These are phyloP conservation scores for Tetracentron sinense DNA, from an alignment of 164 flowering plant species.

Conservation along the genomic window DNA sequence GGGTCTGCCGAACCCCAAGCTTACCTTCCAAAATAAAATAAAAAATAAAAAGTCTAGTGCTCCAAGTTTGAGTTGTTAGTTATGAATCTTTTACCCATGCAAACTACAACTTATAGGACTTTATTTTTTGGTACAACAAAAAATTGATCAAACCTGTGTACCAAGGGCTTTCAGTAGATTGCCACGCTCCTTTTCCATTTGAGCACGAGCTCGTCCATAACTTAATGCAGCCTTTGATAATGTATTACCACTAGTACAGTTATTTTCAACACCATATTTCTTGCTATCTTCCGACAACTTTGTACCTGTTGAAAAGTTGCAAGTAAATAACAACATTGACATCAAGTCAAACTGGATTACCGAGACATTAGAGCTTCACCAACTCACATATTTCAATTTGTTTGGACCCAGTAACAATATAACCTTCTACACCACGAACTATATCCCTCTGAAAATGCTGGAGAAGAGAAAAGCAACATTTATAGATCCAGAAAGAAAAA, in stretches of 20 bases:
- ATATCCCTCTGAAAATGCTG: constrained; percentile 95
- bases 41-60: no score
- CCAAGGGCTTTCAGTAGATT: constrained; percentile 75
- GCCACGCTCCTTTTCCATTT: constrained; percentile 85
- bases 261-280: constrained; percentile 83
- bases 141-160: constrained; percentile 64
- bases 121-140: neutral
- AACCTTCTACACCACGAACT: constrained; percentile 86
- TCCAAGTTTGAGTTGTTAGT: no score
- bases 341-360: neutral
- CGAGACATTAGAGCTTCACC: constrained; percentile 7
- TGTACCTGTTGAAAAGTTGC: constrained; percentile 43
- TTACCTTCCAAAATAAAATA: no score
- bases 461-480: constrained; percentile 3
- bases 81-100: no score
- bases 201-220: constrained; percentile 67
- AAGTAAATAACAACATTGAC: neutral
- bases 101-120: no score
- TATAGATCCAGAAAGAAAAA: neutral
- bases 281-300: constrained; percentile 86
- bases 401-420: constrained; percentile 78
- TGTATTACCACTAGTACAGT: constrained; percentile 79
- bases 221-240: constrained; percentile 70
- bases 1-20: no score
- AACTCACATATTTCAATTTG: constrained; percentile 84